A percentile compares a stretch with the other conserved stretches of the same genome.
Conservation (phyloP, 1,139 yeast genomes). For the Kodamaea sp. region DNA sequence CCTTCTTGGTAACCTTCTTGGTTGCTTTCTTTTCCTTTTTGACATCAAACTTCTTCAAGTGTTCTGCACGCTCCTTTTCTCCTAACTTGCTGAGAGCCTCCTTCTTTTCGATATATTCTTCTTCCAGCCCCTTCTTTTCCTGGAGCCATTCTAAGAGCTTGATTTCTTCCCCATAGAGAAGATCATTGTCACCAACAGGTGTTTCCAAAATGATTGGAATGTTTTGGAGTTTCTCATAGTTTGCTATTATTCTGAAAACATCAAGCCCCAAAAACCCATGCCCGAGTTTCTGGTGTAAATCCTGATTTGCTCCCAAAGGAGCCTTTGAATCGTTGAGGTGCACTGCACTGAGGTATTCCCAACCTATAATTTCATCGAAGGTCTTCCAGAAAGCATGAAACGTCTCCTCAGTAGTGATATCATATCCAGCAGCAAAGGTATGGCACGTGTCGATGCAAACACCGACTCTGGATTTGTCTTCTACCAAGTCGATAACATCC, state of each 20-base stretch:
- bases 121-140: slow-evolving; percentile 54
- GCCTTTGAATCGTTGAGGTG: slow-evolving; percentile 95
- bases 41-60: slow-evolving; percentile 41
- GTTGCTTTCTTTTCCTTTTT: slow-evolving; percentile 28
- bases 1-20: slow-evolving; percentile 16
- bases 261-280: slow-evolving; percentile 88
- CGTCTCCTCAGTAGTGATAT: slow-evolving; percentile 57
- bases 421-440: slow-evolving; percentile 95
- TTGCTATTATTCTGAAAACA: slow-evolving; percentile 75
- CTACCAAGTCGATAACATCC: slow-evolving; percentile 72
- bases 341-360: slow-evolving; percentile 71
- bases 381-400: slow-evolving; percentile 70
- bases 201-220: slow-evolving; percentile 91
- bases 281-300: slow-evolving; percentile 88
- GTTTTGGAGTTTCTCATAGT: slow-evolving; percentile 57
- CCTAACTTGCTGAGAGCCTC: slow-evolving; percentile 57
- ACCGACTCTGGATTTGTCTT: slow-evolving; percentile 80
- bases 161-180: slow-evolving; percentile 78
- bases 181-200: slow-evolving; percentile 65
- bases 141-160: slow-evolving; percentile 70
- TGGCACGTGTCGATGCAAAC: slow-evolving; percentile 97
- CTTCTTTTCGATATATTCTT: slow-evolving; percentile 52
- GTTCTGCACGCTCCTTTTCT: slow-evolving; percentile 56
- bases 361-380: slow-evolving; percentile 74
- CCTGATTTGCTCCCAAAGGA: slow-evolving; percentile 87